Percentiles rank a stretch among this genome's conserved stretches.
Evolutionary conservation across 2,329 filamentous ascomycete species (phyloP).

Genomic region (Leptographium procerum): DNA sequence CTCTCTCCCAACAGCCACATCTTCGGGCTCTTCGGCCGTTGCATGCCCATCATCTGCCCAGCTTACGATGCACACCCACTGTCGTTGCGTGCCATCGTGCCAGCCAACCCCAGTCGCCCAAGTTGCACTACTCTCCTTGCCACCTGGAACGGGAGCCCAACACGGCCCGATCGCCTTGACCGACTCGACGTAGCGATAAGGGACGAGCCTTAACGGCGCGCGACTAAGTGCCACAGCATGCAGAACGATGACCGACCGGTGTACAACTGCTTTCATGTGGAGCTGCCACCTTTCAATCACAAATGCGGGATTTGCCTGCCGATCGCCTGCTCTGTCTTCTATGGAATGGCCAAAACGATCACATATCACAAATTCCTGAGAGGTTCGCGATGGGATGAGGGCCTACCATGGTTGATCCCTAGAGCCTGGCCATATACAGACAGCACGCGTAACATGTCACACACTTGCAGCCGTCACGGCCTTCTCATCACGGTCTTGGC

Average conservation of each 20-base stretch:
- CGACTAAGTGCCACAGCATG: neutral
- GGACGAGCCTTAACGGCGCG: neutral
- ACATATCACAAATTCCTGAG: neutral
- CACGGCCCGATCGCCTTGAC: constrained; percentile 4
- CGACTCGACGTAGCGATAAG: constrained; percentile 10
- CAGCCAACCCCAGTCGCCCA: constrained; percentile 2
- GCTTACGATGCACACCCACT: neutral
- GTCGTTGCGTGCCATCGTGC: neutral
- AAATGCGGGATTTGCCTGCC: constrained; percentile 7
- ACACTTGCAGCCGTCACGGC: neutral
- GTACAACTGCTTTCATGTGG: constrained; percentile 4
- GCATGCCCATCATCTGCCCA: neutral
- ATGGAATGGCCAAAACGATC: neutral
- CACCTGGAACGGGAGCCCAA: neutral
- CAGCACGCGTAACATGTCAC: neutral
- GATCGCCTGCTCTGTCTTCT: constrained; percentile 1
- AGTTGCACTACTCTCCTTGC: neutral
- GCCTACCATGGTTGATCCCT: too few species aligned
- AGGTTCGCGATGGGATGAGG: neutral
- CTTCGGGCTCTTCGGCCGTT: constrained; percentile 1
- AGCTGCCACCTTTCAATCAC: constrained; percentile 2
- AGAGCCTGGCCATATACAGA: neutral
- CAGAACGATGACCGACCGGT: constrained; percentile 2
- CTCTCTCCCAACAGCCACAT: neutral
- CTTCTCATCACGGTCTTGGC: neutral